These are phyloP conservation scores for Punica granatum DNA, from an alignment of 345 rosid genomes.

Conservation along the genomic window DNA sequence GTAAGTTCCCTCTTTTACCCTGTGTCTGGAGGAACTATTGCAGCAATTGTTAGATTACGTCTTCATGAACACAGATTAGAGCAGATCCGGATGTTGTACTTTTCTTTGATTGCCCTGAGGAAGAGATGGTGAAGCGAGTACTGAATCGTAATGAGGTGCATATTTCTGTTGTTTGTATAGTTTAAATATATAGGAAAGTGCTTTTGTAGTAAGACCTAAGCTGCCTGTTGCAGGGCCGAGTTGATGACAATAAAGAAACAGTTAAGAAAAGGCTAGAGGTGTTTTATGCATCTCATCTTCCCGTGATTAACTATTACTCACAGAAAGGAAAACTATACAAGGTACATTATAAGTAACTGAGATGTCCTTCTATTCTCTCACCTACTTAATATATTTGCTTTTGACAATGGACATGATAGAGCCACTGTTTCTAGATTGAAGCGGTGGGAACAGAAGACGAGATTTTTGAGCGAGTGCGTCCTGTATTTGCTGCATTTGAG, in stretches of 20 bases:
- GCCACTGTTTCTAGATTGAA: slow-evolving; percentile 46
- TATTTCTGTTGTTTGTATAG: background rate
- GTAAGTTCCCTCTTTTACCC: slow-evolving; percentile 29
- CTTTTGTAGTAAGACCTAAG: background rate
- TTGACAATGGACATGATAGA: background rate
- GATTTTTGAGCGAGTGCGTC: slow-evolving; percentile 64
- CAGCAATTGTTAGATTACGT: background rate
- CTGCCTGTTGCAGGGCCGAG: slow-evolving; percentile 48
- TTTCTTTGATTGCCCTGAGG: slow-evolving; percentile 69
- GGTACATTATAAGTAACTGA: slow-evolving; percentile 19
- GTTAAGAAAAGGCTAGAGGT: slow-evolving; percentile 54
- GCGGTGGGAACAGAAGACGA: slow-evolving; percentile 83
- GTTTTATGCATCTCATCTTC: slow-evolving; percentile 53
- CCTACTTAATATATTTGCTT: background rate
- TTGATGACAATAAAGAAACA: slow-evolving; percentile 71
- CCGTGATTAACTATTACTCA: slow-evolving; percentile 67
- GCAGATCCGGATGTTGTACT: slow-evolving; percentile 58
- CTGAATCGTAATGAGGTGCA: slow-evolving; percentile 66
- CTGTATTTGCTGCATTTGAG: slow-evolving; percentile 50
- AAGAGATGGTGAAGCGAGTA: slow-evolving; percentile 70
- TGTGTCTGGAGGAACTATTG: background rate
- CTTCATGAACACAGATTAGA: slow-evolving; percentile 29
- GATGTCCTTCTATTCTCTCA: background rate
- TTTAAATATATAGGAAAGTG: background rate
- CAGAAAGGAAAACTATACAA: slow-evolving; percentile 66